A percentile compares a stretch with the other conserved stretches of the same genome.
phyloP scores from a whole-genome alignment of 768 basidiomycete species.

The Psilocybe sp. region DNA sequence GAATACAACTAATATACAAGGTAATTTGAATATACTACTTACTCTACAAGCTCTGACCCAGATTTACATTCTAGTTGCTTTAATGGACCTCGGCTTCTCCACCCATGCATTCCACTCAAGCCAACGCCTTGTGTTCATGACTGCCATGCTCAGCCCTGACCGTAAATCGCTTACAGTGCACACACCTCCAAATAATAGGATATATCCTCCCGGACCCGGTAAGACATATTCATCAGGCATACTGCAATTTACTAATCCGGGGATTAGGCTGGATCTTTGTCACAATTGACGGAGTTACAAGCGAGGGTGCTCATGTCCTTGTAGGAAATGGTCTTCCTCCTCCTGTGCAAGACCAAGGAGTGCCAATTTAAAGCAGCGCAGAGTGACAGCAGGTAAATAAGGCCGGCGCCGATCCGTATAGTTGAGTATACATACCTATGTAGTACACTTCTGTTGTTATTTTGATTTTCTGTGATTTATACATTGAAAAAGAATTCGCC shows the following conservation, averaged over 20 bases:
- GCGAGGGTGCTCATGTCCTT: constrained; percentile 31
- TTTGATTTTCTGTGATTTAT: too few relatives aligned
- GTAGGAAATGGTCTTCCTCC: constrained; percentile 35
- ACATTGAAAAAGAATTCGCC: too few relatives aligned
- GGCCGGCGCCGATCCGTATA: too few relatives aligned
- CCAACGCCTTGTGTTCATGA: constrained; percentile 31
- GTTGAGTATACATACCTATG: too few relatives aligned
- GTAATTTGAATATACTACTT: constrained; percentile 12
- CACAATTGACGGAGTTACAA: constrained; percentile 31
- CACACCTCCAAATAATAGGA: constrained; percentile 28
- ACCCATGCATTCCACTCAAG: constrained; percentile 37
- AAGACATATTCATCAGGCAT: background rate
- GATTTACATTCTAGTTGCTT: background rate
- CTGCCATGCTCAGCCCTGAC: constrained; percentile 25
- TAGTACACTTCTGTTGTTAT: too few relatives aligned
- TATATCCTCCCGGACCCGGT: constrained; percentile 37
- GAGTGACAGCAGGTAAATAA: too few relatives aligned
- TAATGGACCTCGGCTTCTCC: constrained; percentile 15
- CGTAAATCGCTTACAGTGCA: constrained; percentile 27
- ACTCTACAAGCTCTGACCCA: too few relatives aligned
- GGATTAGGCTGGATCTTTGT: constrained; percentile 24
- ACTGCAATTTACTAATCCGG: background rate
- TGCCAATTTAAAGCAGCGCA: background rate
- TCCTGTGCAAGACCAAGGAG: constrained; percentile 30
- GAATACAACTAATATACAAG: constrained; percentile 26